phyloP scores from a whole-genome alignment of 1,284 basidiomycete genomes.

The Trichosporon coremiiforme region DNA sequence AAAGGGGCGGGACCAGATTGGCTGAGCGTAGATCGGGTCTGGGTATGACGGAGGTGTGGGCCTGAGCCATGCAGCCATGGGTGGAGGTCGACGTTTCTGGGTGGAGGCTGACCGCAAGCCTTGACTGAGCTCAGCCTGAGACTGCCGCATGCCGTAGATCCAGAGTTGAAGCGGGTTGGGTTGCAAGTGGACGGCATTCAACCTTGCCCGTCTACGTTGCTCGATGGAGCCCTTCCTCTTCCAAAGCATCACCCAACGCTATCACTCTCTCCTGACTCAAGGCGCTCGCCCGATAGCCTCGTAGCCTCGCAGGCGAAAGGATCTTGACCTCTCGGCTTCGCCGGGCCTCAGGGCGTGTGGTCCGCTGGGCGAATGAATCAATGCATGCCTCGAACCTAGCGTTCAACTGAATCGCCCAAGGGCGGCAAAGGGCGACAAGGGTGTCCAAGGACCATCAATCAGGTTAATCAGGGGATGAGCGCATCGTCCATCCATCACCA shows the following conservation, averaged over 20 bases:
- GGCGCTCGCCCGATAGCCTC: background rate
- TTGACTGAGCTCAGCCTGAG: background rate
- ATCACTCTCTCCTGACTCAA: background rate
- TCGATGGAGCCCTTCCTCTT: background rate
- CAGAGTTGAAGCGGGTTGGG: background rate
- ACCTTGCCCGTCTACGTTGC: background rate
- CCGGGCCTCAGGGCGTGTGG: background rate
- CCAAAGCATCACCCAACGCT: background rate
- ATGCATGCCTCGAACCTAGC: slow-evolving; percentile 3
- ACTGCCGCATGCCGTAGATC: background rate
- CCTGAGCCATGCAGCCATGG: background rate
- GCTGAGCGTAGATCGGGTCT: background rate
- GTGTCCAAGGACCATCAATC: background rate
- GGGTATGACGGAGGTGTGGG: background rate
- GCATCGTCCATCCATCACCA: slow-evolving; percentile 2
- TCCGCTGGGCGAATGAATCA: background rate
- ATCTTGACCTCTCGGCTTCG: too few species aligned
- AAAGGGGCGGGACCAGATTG: background rate
- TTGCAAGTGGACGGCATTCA: background rate
- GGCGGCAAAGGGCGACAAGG: slow-evolving; percentile 3
- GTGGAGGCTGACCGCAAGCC: background rate
- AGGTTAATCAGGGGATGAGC: background rate
- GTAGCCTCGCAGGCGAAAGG: background rate
- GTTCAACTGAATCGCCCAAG: background rate
- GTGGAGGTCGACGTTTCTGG: background rate